Evolutionary conservation across 106 monocot species (phyloP).

Genomic region (Phalaenopsis aphrodite): DNA sequence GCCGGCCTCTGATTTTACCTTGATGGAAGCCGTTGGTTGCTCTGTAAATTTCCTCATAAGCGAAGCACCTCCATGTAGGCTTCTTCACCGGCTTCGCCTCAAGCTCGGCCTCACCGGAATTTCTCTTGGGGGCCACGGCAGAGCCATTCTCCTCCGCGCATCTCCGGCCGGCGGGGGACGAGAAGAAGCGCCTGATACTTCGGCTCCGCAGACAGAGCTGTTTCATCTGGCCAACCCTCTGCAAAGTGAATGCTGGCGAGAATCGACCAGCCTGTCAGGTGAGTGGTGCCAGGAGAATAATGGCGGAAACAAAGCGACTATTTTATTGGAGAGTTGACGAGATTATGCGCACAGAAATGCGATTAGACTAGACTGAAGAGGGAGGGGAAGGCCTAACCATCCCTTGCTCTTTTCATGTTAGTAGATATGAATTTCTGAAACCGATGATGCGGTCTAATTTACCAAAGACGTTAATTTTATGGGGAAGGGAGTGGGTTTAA

Average conservation of each 20-base stretch:
- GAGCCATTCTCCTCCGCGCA: neutral
- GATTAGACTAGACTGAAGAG: neutral
- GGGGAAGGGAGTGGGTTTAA: neutral
- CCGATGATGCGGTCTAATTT: neutral
- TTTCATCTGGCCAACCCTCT: conserved; percentile 5
- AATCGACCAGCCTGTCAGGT: neutral
- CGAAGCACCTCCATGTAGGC: conserved; percentile 71
- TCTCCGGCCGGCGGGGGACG: conserved; percentile 17
- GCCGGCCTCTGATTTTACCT: conserved; percentile 20
- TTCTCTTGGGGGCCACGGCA: neutral
- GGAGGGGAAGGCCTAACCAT: neutral
- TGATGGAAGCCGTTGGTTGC: conserved; percentile 62
- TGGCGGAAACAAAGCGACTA: neutral
- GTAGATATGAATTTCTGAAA: neutral
- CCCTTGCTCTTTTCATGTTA: neutral
- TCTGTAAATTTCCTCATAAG: conserved; percentile 53
- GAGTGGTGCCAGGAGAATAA: neutral
- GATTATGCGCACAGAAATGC: neutral
- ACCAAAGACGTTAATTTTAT: neutral
- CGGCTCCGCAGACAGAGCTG: conserved; percentile 29
- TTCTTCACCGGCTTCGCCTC: conserved; percentile 13
- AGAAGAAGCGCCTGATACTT: conserved; percentile 38
- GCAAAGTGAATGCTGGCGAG: neutral
- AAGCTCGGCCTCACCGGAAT: neutral
- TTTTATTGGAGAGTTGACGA: neutral